These are phyloP conservation scores for Oidium heveae DNA, from an alignment of 2,329 filamentous ascomycete species.

Conservation along the genomic window DNA sequence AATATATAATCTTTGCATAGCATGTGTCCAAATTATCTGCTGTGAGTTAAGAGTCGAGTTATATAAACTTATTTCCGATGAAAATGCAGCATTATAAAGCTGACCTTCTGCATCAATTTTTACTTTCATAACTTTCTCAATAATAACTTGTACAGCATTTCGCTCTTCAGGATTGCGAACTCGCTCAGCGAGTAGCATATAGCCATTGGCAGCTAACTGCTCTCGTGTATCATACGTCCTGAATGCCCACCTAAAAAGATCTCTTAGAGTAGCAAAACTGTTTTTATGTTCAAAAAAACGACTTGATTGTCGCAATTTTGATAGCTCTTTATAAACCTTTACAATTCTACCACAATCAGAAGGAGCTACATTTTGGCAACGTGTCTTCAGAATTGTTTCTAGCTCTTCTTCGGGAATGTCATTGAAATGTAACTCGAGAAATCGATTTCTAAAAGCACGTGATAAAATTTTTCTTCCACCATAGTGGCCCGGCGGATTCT, in stretches of 20 bases:
- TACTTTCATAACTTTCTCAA: constrained; percentile 78
- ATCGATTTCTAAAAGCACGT: constrained; percentile 85
- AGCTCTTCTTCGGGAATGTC: constrained; percentile 92
- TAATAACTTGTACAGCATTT: constrained; percentile 57
- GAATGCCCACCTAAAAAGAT: constrained; percentile 86
- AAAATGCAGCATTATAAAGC: constrained; percentile 34
- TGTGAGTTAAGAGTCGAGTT: constrained; percentile 24
- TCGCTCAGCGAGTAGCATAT: constrained; percentile 85
- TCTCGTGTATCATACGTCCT: constrained; percentile 65
- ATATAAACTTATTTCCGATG: constrained; percentile 28
- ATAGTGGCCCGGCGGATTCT: constrained; percentile 88
- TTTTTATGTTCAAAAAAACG: constrained; percentile 91
- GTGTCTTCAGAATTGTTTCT: constrained; percentile 68
- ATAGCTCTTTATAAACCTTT: constrained; percentile 78
- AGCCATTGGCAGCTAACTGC: constrained; percentile 74
- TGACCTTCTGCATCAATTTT: constrained; percentile 48
- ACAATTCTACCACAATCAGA: constrained; percentile 85
- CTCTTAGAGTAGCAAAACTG: constrained; percentile 85
- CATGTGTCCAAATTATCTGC: constrained; percentile 75
- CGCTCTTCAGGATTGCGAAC: constrained; percentile 82
- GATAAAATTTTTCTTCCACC: constrained; percentile 85
- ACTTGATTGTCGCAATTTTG: constrained; percentile 66
- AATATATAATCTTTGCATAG: constrained; percentile 78
- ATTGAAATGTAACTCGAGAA: constrained; percentile 90
- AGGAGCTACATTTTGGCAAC: constrained; percentile 65